Evolutionary conservation across 331 rosid genomes (phyloP), one percentile per base, ranked within the genome.

Genomic region (Prunus yedoensis): DNA sequence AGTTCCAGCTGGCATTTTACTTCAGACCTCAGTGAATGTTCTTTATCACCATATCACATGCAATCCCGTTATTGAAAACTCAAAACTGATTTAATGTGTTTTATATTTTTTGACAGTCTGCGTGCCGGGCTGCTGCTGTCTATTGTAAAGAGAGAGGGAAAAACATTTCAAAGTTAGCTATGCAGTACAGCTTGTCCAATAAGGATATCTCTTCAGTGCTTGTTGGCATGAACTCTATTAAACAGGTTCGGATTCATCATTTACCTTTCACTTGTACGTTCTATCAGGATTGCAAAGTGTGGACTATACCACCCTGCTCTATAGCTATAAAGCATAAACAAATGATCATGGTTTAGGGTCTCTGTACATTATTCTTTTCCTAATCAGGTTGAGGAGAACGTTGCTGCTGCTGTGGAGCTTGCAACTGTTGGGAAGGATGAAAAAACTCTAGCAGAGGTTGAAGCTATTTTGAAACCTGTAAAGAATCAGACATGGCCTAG

Each of bases 171-270:
- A 90, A 92, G 89, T 86, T 92, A 81, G 96, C 96, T 68, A 16
- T 94, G 93, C 97, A 94, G 82, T 94, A 90, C 87, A 92, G 99
- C 89, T 87, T 94, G 87, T 81, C 85, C 76, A 94, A 94, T 75
- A 92, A 90, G 78, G 97, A 90, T 56, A 88, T 94, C 66, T 70
- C 99, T 28, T 83, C 97, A 6, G 96, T 94, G 78, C 95, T 94
- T 70, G 97, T 94, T 74, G 97, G 99, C 79, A 94, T 94, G 91
- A 90, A 74, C 71, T 88, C 96, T 53, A 72, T 89, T 20, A 78
- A 68, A 76, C 97, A 94, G 95, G 97, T 94, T 77, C 43, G 35
- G 28, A 27, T 83, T 67, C 67, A n/a, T 67, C 46, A 30, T 68
- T 83, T 79, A 70, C 80, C 46, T 43, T 56, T 14, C 8, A 57